phyloP scores from a whole-genome alignment of 73 alveolate species.

The Paramecium tetraurelia region DNA sequence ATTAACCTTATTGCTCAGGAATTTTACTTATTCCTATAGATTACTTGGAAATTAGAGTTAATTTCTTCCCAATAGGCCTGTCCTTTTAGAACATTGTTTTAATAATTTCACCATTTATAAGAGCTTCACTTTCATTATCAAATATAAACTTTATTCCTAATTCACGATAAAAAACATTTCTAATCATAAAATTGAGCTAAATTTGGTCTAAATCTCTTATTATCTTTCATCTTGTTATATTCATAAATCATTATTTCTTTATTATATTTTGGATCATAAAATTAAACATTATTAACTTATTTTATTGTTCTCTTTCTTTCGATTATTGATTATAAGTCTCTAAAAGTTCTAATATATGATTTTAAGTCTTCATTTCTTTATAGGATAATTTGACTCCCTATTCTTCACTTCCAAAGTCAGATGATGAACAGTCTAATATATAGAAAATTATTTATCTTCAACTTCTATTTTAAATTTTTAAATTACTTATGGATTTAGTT shows the following conservation, averaged over 20 bases:
- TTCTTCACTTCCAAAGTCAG: not conserved
- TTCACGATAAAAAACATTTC: not conserved
- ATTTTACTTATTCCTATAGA: not conserved
- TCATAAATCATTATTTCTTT: constrained; percentile 13
- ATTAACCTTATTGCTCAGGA: not conserved
- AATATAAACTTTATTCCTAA: not conserved
- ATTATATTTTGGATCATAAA: constrained; percentile 43
- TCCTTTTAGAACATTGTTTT: not conserved
- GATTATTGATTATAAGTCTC: not conserved
- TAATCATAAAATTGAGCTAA: not conserved
- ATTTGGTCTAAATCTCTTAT: not conserved
- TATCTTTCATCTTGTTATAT: not conserved
- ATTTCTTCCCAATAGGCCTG: not conserved
- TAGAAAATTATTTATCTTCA: not conserved
- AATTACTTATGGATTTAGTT: not conserved
- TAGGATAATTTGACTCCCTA: not conserved
- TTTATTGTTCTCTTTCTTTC: not conserved
- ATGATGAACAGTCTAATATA: not conserved
- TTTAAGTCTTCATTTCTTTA: not conserved
- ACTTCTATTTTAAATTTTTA: not conserved
- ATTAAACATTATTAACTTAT: not conserved
- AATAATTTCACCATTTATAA: not conserved
- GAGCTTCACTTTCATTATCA: not conserved
- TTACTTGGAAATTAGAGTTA: not conserved
- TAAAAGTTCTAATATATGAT: not conserved